A percentile compares a stretch with the other conserved stretches of the same genome.
Conservation (phyloP, 1,284 basidiomycete species). For the Sphaerobolus stellatus region DNA sequence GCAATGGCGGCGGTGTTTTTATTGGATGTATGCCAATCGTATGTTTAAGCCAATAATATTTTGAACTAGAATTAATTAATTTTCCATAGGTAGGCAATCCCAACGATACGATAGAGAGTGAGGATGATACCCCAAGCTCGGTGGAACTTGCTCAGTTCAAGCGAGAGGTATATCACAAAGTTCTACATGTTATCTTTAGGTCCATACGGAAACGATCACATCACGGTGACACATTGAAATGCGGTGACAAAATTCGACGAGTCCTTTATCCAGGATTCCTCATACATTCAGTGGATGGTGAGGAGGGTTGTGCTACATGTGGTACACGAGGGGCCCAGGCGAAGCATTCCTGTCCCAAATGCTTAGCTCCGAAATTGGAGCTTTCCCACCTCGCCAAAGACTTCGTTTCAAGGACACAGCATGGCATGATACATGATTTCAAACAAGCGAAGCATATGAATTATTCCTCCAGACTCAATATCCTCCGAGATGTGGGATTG, state of each 20-base stretch:
- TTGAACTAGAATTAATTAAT: not conserved
- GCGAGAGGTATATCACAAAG: constrained; percentile 28
- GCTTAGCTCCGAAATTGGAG: constrained; percentile 22
- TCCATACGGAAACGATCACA: constrained; percentile 20
- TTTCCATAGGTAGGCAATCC: constrained; percentile 19
- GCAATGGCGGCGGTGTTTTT: constrained; percentile 32
- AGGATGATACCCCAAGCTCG: constrained; percentile 10
- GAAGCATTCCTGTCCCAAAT: constrained; percentile 28
- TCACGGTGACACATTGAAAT: constrained; percentile 23
- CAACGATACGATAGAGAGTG: constrained; percentile 18
- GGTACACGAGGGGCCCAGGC: constrained; percentile 22
- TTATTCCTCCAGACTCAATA: not conserved
- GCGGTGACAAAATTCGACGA: constrained; percentile 21
- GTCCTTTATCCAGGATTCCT: constrained; percentile 28
- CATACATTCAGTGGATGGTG: constrained; percentile 29
- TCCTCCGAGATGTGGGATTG: not conserved
- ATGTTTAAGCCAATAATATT: constrained; percentile 22
- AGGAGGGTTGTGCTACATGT: constrained; percentile 27
- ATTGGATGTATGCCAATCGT: constrained; percentile 26
- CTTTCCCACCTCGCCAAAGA: constrained; percentile 14
- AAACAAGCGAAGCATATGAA: not conserved
- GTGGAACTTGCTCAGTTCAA: constrained; percentile 27
- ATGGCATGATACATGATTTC: not conserved
- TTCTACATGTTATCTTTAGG: constrained; percentile 21
- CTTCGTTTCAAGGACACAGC: not conserved